A percentile compares a stretch with the other conserved stretches of the same genome.
Evolutionary conservation across 306 rosid genomes (phyloP).

Genomic region (Lotus japonicus): DNA sequence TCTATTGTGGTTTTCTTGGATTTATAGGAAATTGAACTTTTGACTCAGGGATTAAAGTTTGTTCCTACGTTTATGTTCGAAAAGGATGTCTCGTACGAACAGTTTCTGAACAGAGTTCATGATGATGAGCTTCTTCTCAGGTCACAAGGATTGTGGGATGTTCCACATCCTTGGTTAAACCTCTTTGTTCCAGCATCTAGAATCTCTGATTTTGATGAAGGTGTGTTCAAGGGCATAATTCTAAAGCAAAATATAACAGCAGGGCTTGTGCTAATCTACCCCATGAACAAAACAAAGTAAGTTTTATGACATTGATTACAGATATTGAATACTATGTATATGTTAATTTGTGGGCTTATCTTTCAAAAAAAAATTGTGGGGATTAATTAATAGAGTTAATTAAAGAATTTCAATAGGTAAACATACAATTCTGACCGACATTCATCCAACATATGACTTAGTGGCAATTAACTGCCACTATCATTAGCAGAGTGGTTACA

Average conservation of each 20-base stretch:
- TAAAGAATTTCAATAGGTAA: too few relatives aligned
- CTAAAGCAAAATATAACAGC: constrained; percentile 43
- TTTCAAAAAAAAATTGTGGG: too few relatives aligned
- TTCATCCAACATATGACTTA: too few relatives aligned
- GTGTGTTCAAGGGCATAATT: constrained; percentile 59
- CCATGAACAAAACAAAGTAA: constrained; percentile 53
- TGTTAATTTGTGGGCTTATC: too few relatives aligned
- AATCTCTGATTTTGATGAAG: constrained; percentile 44
- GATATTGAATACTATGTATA: background rate
- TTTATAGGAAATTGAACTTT: constrained; percentile 27
- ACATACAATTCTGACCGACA: too few relatives aligned
- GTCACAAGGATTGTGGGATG: constrained; percentile 58
- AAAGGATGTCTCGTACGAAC: constrained; percentile 48
- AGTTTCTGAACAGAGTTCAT: constrained; percentile 65
- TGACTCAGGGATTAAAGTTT: constrained; percentile 36
- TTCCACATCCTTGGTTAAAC: constrained; percentile 90
- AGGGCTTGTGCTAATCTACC: constrained; percentile 53
- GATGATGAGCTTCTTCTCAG: constrained; percentile 38
- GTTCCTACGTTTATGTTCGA: constrained; percentile 41
- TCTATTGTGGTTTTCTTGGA: background rate
- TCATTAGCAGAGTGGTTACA: too few relatives aligned
- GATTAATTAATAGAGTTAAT: too few relatives aligned
- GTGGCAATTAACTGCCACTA: too few relatives aligned
- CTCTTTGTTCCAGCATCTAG: constrained; percentile 69
- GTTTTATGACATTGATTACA: background rate